Percentiles rank a stretch among this genome's conserved stretches.
phyloP scores from a whole-genome alignment of 2,329 filamentous ascomycete species.

The Nakataea oryzae region DNA sequence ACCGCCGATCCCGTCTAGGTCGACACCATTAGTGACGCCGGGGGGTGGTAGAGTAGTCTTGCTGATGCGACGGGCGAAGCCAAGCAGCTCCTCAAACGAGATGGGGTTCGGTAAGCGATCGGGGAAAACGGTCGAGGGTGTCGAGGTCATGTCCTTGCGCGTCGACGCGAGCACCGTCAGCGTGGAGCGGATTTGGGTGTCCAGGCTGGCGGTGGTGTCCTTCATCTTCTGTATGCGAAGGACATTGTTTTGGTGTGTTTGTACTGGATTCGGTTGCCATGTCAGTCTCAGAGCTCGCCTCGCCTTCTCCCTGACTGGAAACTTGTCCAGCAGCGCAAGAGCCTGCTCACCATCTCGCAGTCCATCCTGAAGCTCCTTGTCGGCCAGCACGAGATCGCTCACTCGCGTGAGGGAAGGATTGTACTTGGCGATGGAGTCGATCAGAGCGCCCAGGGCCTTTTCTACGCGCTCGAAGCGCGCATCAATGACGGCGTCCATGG shows the following conservation, averaged over 20 bases:
- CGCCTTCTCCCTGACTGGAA: not conserved
- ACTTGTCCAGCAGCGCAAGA: conserved; percentile 4
- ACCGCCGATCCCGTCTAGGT: conserved; percentile 12
- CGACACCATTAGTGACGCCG: conserved; percentile 29
- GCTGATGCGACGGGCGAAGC: conserved; percentile 69
- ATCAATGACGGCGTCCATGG: conserved; percentile 55
- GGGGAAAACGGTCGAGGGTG: conserved; percentile 46
- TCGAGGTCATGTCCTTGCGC: conserved; percentile 60
- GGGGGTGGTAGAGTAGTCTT: conserved; percentile 67
- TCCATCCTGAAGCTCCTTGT: conserved; percentile 54
- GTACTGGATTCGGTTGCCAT: conserved; percentile 34
- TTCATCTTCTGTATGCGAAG: conserved; percentile 59
- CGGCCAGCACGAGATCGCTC: conserved; percentile 59
- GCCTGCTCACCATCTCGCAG: conserved; percentile 49
- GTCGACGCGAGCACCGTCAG: conserved; percentile 60
- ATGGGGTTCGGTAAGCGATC: conserved; percentile 37
- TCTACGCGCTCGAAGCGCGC: conserved; percentile 56
- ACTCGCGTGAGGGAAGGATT: conserved; percentile 62
- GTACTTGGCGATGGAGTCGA: conserved; percentile 74
- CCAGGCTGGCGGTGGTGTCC: conserved; percentile 51
- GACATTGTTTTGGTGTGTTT: conserved; percentile 66
- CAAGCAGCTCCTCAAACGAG: conserved; percentile 62
- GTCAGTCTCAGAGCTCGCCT: not conserved
- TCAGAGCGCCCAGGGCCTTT: conserved; percentile 55
- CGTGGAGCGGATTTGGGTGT: conserved; percentile 62